Evolutionary conservation across 2,329 filamentous ascomycete genomes (phyloP), one percentile per base, ranked within the genome.

Genomic region (Aspergillus sp.): DNA sequence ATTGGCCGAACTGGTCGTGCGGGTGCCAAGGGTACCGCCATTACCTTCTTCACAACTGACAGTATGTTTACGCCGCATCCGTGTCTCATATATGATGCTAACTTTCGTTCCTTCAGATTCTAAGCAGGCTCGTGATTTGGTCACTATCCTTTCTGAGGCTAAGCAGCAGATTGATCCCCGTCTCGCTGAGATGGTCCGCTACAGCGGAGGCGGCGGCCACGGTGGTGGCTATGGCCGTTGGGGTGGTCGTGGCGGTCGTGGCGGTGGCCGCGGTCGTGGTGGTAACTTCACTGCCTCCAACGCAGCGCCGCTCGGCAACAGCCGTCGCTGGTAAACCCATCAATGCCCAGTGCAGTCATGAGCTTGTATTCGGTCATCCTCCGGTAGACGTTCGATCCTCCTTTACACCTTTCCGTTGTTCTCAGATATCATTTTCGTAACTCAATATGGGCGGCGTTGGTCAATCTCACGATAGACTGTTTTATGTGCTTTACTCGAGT

Each of bases 1-100:
- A 87, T 87, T 74, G 85, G 85, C 73, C 84, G 85, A 79, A 88
- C 85, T 73, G 85, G 82, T 78, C 85, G 85, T 82, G 85, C 85
- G 74, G 95, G 95, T 81, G 89, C 89, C 72, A 91, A 89, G 66
- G 95, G 95, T 81, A 98, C 93, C 70, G 95, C 95, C 76, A 98
- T 98, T 74, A 98, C 95, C 66, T 86, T 99, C 72, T 99, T 99
- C 81, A 98, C 95, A 77, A 95, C 93, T 89, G 95, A 98, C 80
- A 98, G 93, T 97, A 85, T 82, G 93, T 90, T 46, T 35, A n/a
- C 3, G 47, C 56, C 7, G 14, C 11, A 19, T 44, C 59, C 56
- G 62, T 65, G 56, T 51, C 61, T 59, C 11, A 57, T 57, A 55
- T 40, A 44, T 60, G 4, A 59, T 61, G 40, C 52, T 54, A 54